Evolutionary conservation across 1,284 basidiomycete genomes (phyloP), one percentile per base, ranked within the genome.

Genomic region (Moesziomyces sp.): DNA sequence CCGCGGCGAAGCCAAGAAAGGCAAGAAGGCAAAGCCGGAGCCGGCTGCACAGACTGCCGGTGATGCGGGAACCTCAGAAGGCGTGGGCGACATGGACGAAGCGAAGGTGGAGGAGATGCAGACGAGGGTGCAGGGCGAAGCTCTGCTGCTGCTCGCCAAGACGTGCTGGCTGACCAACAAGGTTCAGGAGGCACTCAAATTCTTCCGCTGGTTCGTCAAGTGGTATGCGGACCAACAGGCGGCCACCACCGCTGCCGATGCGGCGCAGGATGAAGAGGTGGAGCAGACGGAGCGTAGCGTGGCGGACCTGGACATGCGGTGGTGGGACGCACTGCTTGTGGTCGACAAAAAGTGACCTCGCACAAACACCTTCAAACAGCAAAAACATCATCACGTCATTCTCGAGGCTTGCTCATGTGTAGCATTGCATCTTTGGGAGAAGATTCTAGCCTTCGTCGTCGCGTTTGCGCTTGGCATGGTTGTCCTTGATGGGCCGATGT

Each of bases 171-270:
- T 74, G 58, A 48, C 40, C 5, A 58, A 63, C 53, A 69, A 74
- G 43, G 45, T 47, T 42, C 71, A 74, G 26, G 62, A 69, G 44
- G 40, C 66, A 11, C 49, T 45, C 43, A 61, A 63, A 19, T 74
- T 69, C 44, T 61, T 52, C 23, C 52, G 66, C 4, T 74, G 66
- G 66, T 62, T 62, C 46, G 44, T 35, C 28, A 65, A 54, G 35
- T 74, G 71, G 71, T 58, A 63, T 35, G 54, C 59, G 3, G 57
- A 67, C 42, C 63, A 71, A 52, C 66, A 69, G 49, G 52, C 30
- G 30, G 11, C 47, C 0, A 18, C 35, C 16, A 18, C 52, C 1
- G 48, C 42, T 30, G 56, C 52, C 19, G 28, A 59, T 0, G 16
- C 21, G 10, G 24, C 4, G 10, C 18, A 11, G 4, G n/a, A 34